Conservation (phyloP, 352 stramenopile genomes). For the Phytophthora pinifolia region DNA sequence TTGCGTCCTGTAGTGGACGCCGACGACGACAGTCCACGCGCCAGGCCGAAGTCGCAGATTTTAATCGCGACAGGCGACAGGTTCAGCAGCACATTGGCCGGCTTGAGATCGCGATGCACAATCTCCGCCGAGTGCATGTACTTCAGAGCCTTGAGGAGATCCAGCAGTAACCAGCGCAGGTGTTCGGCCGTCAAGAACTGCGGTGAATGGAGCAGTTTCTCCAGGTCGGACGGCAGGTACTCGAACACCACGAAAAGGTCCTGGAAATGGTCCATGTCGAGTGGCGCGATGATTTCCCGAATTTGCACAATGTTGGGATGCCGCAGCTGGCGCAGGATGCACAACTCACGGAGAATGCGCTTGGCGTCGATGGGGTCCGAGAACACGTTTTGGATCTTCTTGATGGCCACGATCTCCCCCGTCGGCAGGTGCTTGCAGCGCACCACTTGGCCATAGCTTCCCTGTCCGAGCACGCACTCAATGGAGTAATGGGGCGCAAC, state of each 20-base stretch:
- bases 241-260: slow-evolving; percentile 88
- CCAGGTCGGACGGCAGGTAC: slow-evolving; percentile 81
- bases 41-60: slow-evolving; percentile 86
- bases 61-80: slow-evolving; percentile 86
- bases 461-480: slow-evolving; percentile 82
- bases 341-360: slow-evolving; percentile 82
- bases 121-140: slow-evolving; percentile 91
- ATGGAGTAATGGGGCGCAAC: slow-evolving; percentile 85
- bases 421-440: slow-evolving; percentile 87
- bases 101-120: slow-evolving; percentile 89
- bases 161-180: slow-evolving; percentile 80
- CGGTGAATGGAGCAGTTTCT: slow-evolving; percentile 84
- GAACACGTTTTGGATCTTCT: slow-evolving; percentile 90
- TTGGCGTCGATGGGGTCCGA: slow-evolving; percentile 88
- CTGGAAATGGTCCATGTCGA: slow-evolving; percentile 73
- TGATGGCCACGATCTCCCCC: slow-evolving; percentile 88
- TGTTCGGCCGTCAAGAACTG: slow-evolving; percentile 87
- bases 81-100: slow-evolving; percentile 87
- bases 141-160: slow-evolving; percentile 87
- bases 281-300: slow-evolving; percentile 81
- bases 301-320: slow-evolving; percentile 90
- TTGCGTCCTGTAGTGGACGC: slow-evolving; percentile 70
- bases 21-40: slow-evolving; percentile 66
- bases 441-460: slow-evolving; percentile 86
- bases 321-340: slow-evolving; percentile 79